Conservation (phyloP, 805 yeast species). For the Soucietia sequanensis region DNA sequence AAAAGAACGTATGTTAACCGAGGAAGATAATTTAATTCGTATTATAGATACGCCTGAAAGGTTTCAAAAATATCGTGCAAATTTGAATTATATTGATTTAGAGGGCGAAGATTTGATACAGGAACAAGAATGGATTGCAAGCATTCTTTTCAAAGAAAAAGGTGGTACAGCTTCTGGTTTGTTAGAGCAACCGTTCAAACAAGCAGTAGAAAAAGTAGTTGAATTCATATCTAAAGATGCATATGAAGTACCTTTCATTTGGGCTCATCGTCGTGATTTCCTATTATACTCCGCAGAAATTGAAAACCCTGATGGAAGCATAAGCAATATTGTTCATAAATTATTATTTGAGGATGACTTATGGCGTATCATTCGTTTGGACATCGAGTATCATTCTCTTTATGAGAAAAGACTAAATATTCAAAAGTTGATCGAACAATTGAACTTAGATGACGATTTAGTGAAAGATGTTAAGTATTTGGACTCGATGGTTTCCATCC, state of each 20-base stretch:
- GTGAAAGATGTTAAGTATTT: slow-evolving; percentile 56
- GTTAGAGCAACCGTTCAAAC: slow-evolving; percentile 53
- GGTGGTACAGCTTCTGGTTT: slow-evolving; percentile 37
- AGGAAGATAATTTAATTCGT: slow-evolving; percentile 85
- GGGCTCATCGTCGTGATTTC: slow-evolving; percentile 94
- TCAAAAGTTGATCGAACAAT: slow-evolving; percentile 50
- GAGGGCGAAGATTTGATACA: slow-evolving; percentile 63
- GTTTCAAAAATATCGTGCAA: slow-evolving; percentile 72
- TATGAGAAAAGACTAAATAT: slow-evolving; percentile 70
- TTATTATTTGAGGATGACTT: slow-evolving; percentile 77
- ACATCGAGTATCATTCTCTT: slow-evolving; percentile 83
- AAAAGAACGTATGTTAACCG: slow-evolving; percentile 86
- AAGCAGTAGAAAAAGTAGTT: slow-evolving; percentile 68
- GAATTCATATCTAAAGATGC: slow-evolving; percentile 73
- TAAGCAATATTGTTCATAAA: slow-evolving; percentile 42
- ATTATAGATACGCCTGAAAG: slow-evolving; percentile 90
- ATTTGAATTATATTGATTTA: slow-evolving; percentile 66
- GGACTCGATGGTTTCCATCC: slow-evolving; percentile 70
- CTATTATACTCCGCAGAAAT: slow-evolving; percentile 56
- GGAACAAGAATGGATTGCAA: slow-evolving; percentile 83
- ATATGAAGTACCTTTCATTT: slow-evolving; percentile 90
- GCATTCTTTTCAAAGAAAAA: slow-evolving; percentile 59
- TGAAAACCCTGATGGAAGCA: slow-evolving; percentile 35
- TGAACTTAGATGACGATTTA: slow-evolving; percentile 56
- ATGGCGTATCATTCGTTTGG: slow-evolving; percentile 87